Evolutionary conservation across 306 rosid genomes (phyloP).

Genomic region (Carpinus viminea): DNA sequence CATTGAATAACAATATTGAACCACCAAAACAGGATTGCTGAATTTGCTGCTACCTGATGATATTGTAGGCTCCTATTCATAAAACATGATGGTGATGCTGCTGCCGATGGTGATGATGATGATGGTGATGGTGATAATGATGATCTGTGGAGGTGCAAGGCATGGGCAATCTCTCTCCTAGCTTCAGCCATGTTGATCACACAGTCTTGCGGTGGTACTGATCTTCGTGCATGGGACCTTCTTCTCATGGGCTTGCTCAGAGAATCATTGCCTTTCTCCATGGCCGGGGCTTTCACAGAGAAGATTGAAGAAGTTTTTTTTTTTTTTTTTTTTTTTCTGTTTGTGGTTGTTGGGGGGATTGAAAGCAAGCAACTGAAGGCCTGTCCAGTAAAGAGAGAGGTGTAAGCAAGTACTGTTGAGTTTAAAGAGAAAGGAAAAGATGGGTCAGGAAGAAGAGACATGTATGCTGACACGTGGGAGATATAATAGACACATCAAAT

Average conservation of each 20-base stretch:
- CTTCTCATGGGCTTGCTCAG: constrained; percentile 26
- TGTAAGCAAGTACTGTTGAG: background rate
- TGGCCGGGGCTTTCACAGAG: background rate
- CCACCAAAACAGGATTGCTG: constrained; percentile 24
- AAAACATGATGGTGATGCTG: constrained; percentile 11
- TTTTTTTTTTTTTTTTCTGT: too few species aligned
- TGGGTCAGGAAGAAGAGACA: constrained; percentile 29
- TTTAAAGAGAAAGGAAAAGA: constrained; percentile 16
- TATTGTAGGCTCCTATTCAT: constrained; percentile 9
- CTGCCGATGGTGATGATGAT: constrained; percentile 12
- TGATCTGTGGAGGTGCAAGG: constrained; percentile 37
- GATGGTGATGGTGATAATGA: constrained; percentile 20
- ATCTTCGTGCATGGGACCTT: constrained; percentile 21
- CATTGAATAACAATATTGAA: constrained; percentile 42
- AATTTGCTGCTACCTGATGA: constrained; percentile 15
- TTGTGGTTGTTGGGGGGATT: constrained; percentile 1
- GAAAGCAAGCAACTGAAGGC: constrained; percentile 14
- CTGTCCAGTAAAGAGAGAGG: background rate
- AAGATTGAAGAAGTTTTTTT: too few species aligned
- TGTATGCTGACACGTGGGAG: constrained; percentile 49
- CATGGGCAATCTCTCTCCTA: constrained; percentile 36
- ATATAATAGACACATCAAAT: constrained; percentile 53
- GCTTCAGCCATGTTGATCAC: constrained; percentile 31
- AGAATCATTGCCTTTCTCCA: constrained; percentile 20
- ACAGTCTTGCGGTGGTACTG: constrained; percentile 1